Evolutionary conservation across 179 eudicot genomes (phyloP).

Genomic region (Heliamphora pulchella): DNA sequence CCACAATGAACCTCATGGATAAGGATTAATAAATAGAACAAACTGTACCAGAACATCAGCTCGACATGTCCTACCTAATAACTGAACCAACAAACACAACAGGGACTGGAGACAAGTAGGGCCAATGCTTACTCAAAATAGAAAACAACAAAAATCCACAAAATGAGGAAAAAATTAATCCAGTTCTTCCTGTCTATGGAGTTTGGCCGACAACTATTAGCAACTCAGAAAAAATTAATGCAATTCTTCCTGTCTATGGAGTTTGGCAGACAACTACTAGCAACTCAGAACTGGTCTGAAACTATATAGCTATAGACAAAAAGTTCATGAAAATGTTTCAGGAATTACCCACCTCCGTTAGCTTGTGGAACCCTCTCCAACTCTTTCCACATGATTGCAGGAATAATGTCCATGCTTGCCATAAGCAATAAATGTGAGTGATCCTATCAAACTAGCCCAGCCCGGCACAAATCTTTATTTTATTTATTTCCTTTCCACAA

Average conservation of each 20-base stretch:
- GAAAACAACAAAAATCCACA: neutral
- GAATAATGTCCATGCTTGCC: conserved; percentile 89
- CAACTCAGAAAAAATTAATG: neutral
- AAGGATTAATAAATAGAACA: neutral
- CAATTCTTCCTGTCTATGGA: too few species aligned
- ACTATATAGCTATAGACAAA: neutral
- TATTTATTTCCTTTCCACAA: neutral
- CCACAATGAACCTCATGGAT: neutral
- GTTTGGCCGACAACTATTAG: neutral
- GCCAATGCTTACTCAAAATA: neutral
- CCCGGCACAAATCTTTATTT: neutral
- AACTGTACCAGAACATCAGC: neutral
- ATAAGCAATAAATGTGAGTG: conserved; percentile 21
- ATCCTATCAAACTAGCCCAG: neutral
- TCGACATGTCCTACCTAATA: neutral
- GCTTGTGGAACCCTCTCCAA: conserved; percentile 39
- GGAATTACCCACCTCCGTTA: conserved; percentile 49
- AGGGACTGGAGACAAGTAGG: neutral
- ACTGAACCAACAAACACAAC: conserved; percentile 1
- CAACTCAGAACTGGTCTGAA: neutral
- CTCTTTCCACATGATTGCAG: conserved; percentile 50
- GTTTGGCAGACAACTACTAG: too few species aligned
- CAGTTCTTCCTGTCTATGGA: too few species aligned
- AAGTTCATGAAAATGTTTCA: conserved; percentile 8
- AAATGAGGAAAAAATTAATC: neutral